phyloP scores from a whole-genome alignment of 1,284 basidiomycete species.

The Cutaneotrichosporon spelunceum region DNA sequence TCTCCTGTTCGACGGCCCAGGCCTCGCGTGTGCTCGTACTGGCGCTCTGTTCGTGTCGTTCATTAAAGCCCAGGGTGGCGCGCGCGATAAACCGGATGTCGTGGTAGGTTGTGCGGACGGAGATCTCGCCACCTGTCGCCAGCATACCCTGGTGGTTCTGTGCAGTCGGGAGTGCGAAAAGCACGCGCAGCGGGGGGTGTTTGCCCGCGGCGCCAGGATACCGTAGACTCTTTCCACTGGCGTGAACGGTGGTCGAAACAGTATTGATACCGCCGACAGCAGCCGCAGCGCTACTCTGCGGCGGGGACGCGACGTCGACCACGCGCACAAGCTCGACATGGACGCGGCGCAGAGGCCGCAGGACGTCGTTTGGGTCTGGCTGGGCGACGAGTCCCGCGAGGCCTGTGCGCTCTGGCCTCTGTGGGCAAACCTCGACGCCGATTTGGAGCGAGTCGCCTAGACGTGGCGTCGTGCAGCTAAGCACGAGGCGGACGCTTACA shows the following conservation, averaged over 20 bases:
- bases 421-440: conserved; percentile 43
- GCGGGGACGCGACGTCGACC: conserved; percentile 26
- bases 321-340: conserved; percentile 43
- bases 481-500: conserved; percentile 33
- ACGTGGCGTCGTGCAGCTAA: conserved; percentile 33
- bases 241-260: conserved; percentile 27
- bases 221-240: conserved; percentile 48
- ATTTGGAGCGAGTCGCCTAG: conserved; percentile 38
- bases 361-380: conserved; percentile 34
- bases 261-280: conserved; percentile 28
- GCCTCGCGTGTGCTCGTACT: neutral
- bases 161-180: conserved; percentile 47
- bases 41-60: conserved; percentile 1
- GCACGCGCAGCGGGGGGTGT: conserved; percentile 43
- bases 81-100: conserved; percentile 39
- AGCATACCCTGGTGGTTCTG: conserved; percentile 25
- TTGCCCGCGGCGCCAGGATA: conserved; percentile 37
- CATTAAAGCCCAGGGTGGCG: conserved; percentile 41
- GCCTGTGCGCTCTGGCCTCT: conserved; percentile 30
- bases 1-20: conserved; percentile 34
- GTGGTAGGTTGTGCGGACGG: conserved; percentile 39
- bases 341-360: conserved; percentile 42
- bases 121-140: conserved; percentile 45
- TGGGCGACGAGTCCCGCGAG: conserved; percentile 33
- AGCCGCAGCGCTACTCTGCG: conserved; percentile 12